Evolutionary conservation across 73 alveolate genomes (phyloP), one percentile per base, ranked within the genome.

Genomic region (Diophrys sp.): DNA sequence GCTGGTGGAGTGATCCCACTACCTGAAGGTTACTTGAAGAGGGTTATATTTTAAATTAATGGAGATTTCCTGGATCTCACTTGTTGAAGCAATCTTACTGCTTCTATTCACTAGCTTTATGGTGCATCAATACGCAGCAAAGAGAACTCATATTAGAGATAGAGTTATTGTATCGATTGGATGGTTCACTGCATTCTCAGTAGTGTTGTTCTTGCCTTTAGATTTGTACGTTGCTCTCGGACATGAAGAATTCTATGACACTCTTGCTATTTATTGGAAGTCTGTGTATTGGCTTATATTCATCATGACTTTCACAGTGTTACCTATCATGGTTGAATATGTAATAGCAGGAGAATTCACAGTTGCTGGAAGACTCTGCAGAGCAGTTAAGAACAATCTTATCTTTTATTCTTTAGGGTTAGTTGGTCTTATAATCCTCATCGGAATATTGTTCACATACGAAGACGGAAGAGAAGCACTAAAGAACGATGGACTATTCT

Each of bases 11-110:
- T 33, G 2, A 44, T 67, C 31, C 70, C 70, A 23, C 31, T 66
- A 55, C 86, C 78, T 29, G 31, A 28, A 24, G 90, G 80, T 44
- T 82, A 82, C 80, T 62, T 82, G 24, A 18, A 11, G 11, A 67
- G 67, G 0, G n/a, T n/a, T n/a, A n/a, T n/a, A n/a, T n/a, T n/a
- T n/a, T n/a, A n/a, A n/a, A n/a, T n/a, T n/a, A 44, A 44, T 44
- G 62, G 62, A 44, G 18, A 44, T 44, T 44, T 44, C 62, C 18
- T 44, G 62, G 62, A 44, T 44, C 5, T 11, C n/a, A 11, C 18
- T 44, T 11, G 18, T 44, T 44, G n/a, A 44, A 18, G 62, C n/a
- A 11, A 44, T 44, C 18, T 44, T 44, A 18, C 62, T 44, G n/a
- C 62, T 44, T 11, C 18, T 44, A 44, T 44, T 44, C 18, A 44